Evolutionary conservation across 345 rosid genomes (phyloP).

Genomic region (Dovyalis caffra): DNA sequence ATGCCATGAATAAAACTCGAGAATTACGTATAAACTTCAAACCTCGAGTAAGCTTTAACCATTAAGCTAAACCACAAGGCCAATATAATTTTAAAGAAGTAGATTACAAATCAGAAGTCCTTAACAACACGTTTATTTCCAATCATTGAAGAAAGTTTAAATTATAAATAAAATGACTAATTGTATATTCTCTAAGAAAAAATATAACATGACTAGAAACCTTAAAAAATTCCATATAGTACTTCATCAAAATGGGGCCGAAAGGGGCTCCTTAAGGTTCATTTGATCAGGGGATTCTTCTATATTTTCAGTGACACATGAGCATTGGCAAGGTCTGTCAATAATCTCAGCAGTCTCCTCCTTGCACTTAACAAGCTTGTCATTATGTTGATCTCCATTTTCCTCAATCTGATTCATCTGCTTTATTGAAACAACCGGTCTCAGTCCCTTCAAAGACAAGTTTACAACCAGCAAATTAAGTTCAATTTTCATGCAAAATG

Average conservation of each 20-base stretch:
- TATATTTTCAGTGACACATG: background rate
- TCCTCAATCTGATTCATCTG: background rate
- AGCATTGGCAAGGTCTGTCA: slow-evolving; percentile 43
- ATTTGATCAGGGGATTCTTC: slow-evolving; percentile 33
- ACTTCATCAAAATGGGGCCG: slow-evolving; percentile 46
- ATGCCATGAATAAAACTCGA: no score
- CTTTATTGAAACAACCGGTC: background rate
- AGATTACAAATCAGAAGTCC: no score
- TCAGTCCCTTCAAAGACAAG: slow-evolving; percentile 21
- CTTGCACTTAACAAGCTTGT: background rate
- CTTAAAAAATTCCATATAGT: background rate
- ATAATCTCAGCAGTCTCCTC: background rate
- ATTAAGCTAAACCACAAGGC: no score
- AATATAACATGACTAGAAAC: background rate
- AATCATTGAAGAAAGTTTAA: no score
- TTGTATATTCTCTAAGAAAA: no score
- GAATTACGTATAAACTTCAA: no score
- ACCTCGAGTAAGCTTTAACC: no score
- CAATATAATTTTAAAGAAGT: no score
- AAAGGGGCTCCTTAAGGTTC: slow-evolving; percentile 38
- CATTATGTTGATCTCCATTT: background rate
- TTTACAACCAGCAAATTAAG: background rate
- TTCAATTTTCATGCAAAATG: no score
- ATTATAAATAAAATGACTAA: no score
- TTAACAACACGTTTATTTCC: no score